Conservation (phyloP, 2,329 filamentous ascomycete species). For the Dryadomyces sulphureus region DNA sequence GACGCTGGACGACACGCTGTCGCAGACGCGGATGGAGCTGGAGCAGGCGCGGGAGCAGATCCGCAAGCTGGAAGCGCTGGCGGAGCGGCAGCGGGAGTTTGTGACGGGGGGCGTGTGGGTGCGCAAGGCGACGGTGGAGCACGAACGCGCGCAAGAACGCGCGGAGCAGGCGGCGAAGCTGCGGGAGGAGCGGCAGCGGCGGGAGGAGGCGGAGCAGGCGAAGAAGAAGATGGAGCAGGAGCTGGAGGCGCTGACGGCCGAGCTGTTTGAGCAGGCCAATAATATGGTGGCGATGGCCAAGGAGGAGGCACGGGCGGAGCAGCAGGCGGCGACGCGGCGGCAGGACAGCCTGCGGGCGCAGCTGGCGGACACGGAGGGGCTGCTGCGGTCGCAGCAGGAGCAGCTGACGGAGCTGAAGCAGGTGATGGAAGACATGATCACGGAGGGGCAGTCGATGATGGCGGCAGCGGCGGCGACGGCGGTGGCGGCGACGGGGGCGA, state of each 20-base stretch:
- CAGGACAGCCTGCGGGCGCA: constrained; percentile 80
- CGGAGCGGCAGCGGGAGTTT: constrained; percentile 56
- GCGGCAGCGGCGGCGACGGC: constrained; percentile 12
- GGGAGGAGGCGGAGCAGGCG: constrained; percentile 55
- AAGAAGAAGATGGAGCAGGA: constrained; percentile 88
- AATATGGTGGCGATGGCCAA: constrained; percentile 92
- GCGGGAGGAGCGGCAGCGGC: constrained; percentile 49
- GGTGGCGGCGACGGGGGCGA: constrained; percentile 26
- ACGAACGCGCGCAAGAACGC: constrained; percentile 55
- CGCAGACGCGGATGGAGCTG: constrained; percentile 69
- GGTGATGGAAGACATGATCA: constrained; percentile 77
- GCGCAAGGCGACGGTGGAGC: constrained; percentile 57
- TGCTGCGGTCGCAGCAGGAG: constrained; percentile 83
- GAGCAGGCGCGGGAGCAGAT: constrained; percentile 57
- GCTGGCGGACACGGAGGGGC: constrained; percentile 69
- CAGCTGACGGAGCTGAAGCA: constrained; percentile 82
- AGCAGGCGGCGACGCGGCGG: constrained; percentile 65
- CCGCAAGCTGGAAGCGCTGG: constrained; percentile 47
- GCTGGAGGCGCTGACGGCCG: constrained; percentile 76
- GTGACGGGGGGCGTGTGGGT: constrained; percentile 64
- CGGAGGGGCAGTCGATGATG: constrained; percentile 47
- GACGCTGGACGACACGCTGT: constrained; percentile 73
- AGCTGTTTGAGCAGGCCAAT: constrained; percentile 96
- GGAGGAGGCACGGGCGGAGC: constrained; percentile 74
- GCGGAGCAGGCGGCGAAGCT: constrained; percentile 40